Evolutionary conservation across 208 protist species (phyloP).

Genomic region (Naegleria fowleri): DNA sequence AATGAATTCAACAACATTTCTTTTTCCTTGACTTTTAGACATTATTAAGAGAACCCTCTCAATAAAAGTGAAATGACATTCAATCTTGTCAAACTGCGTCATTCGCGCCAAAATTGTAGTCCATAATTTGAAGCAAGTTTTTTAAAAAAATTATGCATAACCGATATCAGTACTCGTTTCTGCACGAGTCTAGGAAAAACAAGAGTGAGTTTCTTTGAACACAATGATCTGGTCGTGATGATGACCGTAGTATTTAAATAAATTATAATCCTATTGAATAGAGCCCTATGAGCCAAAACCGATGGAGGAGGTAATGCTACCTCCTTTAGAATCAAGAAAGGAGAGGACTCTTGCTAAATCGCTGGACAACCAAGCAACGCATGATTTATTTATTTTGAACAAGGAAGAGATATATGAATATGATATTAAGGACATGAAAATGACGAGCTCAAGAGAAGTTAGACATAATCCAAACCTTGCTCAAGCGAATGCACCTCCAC

Average conservation of each 20-base stretch:
- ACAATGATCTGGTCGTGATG: no score
- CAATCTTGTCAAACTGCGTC: no score
- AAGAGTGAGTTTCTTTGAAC: neutral
- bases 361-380: neutral
- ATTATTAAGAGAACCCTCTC: neutral
- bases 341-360: neutral
- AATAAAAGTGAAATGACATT: neutral
- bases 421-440: constrained; percentile 37
- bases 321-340: neutral
- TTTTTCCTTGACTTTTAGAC: neutral
- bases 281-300: neutral
- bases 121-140: no score
- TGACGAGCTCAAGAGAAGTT: neutral
- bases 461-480: neutral
- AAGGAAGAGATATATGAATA: constrained; percentile 34
- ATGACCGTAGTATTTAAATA: no score
- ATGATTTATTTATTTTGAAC: constrained; percentile 33
- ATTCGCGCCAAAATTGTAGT: no score
- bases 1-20: no score
- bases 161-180: neutral
- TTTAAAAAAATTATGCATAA: neutral
- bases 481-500: neutral
- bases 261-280: neutral
- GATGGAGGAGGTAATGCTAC: neutral
- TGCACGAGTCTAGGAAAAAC: neutral